Evolutionary conservation across 148 eudicot species (phyloP), one percentile per base, ranked within the genome.

Genomic region (Talinum fruticosum): DNA sequence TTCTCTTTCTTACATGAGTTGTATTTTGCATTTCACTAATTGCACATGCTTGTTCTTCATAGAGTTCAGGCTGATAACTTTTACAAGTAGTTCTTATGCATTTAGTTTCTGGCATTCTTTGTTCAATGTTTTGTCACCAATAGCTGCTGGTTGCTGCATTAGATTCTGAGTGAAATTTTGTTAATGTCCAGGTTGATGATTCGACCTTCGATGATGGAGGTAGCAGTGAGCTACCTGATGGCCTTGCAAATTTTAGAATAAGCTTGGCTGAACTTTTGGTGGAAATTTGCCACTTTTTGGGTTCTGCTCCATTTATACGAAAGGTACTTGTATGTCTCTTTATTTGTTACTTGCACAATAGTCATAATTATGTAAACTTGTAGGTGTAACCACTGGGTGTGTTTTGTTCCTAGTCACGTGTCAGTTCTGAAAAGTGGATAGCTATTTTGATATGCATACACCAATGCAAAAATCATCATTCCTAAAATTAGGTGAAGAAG

Each of bases 121-220:
- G n/a, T 41, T 76, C 41, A 35, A 15, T 75, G 54, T 62, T 70
- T 72, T 44, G 68, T 54, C 62, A 35, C 37, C 32, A 44, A 6
- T 24, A 14, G 26, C 28, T 64, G 15, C 15, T 59, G 18, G 26
- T 34, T 64, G 15, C 15, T 59, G 18, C 8, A 41, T 53, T 16
- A 34, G 72, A 47, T 30, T 30, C 5, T 44, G 26, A 70, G 16
- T 62, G 36, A 30, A 51, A 69, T 64, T 74, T 67, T n/a, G n/a
- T n/a, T n/a, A n/a, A n/a, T n/a, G n/a, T 38, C 44, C 84, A 96
- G 99, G 94, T 91, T 81, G 97, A 93, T 81, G 90, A 90, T 79
- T 85, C 87, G 73, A 86, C 89, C 36, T 86, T 74, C 73, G 80
- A 79, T 79, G 90, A 87, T 65, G 87, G 87, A 38, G 87, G 82